Percentiles rank a stretch among this genome's conserved stretches.
These are phyloP conservation scores for Pyrenochaeta sp. DNA, from an alignment of 2,329 filamentous ascomycete species.

Conservation along the genomic window DNA sequence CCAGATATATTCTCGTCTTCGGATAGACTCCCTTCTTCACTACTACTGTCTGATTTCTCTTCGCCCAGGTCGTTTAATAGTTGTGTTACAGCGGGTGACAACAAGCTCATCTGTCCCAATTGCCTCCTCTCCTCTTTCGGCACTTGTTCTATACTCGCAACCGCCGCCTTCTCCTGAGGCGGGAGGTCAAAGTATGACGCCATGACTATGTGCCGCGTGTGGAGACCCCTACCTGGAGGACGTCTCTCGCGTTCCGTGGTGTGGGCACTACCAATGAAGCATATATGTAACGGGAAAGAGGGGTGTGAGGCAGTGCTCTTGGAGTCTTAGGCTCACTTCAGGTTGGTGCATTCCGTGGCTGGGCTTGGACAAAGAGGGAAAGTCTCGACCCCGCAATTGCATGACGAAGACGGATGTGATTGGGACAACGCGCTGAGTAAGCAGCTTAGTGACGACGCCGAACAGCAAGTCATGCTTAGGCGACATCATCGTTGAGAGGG, in stretches of 20 bases:
- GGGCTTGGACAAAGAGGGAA: constrained; percentile 9
- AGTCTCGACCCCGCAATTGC: constrained; percentile 3
- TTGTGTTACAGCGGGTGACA: constrained; percentile 42
- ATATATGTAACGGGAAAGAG: constrained; percentile 14
- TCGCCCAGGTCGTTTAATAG: constrained; percentile 39
- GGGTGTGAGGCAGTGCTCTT: constrained; percentile 23
- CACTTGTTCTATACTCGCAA: constrained; percentile 18
- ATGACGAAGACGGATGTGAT: constrained; percentile 3
- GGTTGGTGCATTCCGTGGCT: constrained; percentile 3
- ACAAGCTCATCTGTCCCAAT: constrained; percentile 28
- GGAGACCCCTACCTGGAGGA: constrained; percentile 3
- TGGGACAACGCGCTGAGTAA: constrained; percentile 9
- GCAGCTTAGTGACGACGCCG: constrained; percentile 8
- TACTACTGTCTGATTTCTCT: constrained; percentile 37
- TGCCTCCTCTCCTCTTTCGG: constrained; percentile 25
- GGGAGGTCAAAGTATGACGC: constrained; percentile 48
- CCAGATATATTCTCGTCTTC: constrained; percentile 16
- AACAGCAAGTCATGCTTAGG: constrained; percentile 16
- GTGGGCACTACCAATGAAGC: constrained; percentile 11
- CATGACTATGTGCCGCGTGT: constrained; percentile 25
- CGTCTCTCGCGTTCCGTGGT: background rate
- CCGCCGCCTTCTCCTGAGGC: constrained; percentile 24
- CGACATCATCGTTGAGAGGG: constrained; percentile 12
- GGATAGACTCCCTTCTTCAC: constrained; percentile 28
- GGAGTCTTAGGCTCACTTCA: constrained; percentile 9